Evolutionary conservation across 2,329 filamentous ascomycete species (phyloP), one percentile per base, ranked within the genome.

Genomic region (Orbilia oligospora): DNA sequence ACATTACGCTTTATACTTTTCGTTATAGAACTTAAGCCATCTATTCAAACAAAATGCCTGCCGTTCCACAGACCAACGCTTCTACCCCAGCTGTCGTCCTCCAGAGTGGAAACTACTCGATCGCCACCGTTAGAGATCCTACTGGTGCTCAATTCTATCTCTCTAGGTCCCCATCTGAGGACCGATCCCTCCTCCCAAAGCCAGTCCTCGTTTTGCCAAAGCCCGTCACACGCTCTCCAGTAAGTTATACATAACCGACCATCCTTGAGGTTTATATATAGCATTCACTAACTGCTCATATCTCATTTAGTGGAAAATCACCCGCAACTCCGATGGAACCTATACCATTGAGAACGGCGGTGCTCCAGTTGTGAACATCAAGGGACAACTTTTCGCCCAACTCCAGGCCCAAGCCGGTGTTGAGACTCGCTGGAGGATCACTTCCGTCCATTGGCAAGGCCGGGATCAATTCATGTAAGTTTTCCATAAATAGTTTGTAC

Each of bases 101-200:
- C 64, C 55, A 75, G 53, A 63, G 20, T 24, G 71, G 71, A 3
- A 64, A 41, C 44, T 75, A 75, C 64, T 49, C 12, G 10, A 64
- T 75, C 55, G 69, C 44, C 64, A 75, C 63, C 44, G 56, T 61
- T 44, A 5, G 16, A 6, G 56, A 61, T 27, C 64, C 27, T 5
- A 48, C 64, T 20, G 22, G 41, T 12, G 46, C 66, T 24, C 64
- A 64, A n/a, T 46, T 68, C 55, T 36, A 58, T 22, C 33, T 75
- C 55, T 68, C 71, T 20, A 46, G 64, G 14, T 38, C 55, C 33
- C 30, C 63, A 63, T 64, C 46, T 36, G 71, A 75, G 64, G 71
- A 75, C 46, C 53, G 64, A 69, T 75, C 71, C 38, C 71, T 75
- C 33, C 64, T 75, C 44, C 71, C 71, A 44, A 75, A 75, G 71